Base-by-base conservation (phyloP, 2,329 filamentous ascomycete genomes). In the Plectosphaerella plurivora region DNA sequence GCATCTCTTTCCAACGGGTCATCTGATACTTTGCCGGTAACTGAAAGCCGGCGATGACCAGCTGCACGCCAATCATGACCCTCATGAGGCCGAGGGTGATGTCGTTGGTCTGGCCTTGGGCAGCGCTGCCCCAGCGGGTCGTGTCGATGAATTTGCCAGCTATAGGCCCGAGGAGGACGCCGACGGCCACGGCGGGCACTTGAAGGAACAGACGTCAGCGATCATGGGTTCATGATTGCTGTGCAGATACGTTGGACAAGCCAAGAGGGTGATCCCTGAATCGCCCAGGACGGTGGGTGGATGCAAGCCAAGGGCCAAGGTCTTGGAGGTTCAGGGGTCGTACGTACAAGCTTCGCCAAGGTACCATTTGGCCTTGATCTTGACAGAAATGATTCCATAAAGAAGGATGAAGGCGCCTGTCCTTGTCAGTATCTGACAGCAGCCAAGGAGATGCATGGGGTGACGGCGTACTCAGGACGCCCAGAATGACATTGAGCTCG, bases 11-110 rank as follows among this genome's bases (percentile, higher is more conserved):
- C 66, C 74, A 77, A 2, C 73, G 74, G 3, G 65, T 59, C 51
- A 63, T 61, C 42, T 76, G 66, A 61, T 84, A 85, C 59, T 73
- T 76, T 45, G 77, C 77, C 0, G 82, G 82, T 1, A 85, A 67
- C 59, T 85, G 79, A 58, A 79, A 84, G 24, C 82, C 82, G 3
- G 79, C 81, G 53, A 84, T 84, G 44, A 84, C 72, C 15, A 84
- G 71, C 59, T 85, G 81, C 2, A 85, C 72, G 3, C 81, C 79
- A 52, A 85, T 83, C 52, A 84, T 78, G 25, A 85, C 69, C 10
- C 82, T 73, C 54, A 74, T 74, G 8, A 84, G 59, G 11, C 75
- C 76, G 63, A 75, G 65, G 2, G 72, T 72, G 53, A 75, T 74
- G 1, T 61, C 63, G 14, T 54, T 56, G 1, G 54, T 59, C 49